Conservation (phyloP, 495 filamentous ascomycete species). For the Penicillium lagena region DNA sequence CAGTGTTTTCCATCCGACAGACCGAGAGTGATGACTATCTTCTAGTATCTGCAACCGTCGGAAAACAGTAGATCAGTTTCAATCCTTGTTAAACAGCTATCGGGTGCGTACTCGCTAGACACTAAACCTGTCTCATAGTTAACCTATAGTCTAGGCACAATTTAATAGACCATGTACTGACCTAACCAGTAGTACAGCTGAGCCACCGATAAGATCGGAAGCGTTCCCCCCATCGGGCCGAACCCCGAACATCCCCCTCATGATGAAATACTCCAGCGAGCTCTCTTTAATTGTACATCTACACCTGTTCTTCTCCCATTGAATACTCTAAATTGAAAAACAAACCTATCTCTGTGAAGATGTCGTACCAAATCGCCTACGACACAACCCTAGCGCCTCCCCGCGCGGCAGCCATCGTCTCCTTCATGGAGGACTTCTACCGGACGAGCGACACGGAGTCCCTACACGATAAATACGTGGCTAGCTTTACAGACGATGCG, state of each 20-base stretch:
- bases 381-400: conserved; percentile 22
- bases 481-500: conserved; percentile 48
- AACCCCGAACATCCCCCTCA: not conserved
- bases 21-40: no score
- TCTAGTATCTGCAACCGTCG: not conserved
- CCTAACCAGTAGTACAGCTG: no score
- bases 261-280: not conserved
- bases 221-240: not conserved
- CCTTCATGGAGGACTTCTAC: conserved; percentile 55
- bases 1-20: not conserved
- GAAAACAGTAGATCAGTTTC: not conserved
- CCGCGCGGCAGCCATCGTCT: conserved; percentile 24
- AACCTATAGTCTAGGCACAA: no score
- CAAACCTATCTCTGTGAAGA: conserved; percentile 5
- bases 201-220: not conserved
- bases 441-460: conserved; percentile 49
- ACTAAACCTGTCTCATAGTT: no score
- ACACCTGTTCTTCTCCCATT: no score
- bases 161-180: no score
- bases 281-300: no score
- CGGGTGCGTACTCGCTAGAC: not conserved
- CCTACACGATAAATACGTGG: conserved; percentile 48
- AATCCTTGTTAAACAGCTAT: not conserved
- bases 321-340: no score
- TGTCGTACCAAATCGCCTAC: conserved; percentile 34